Evolutionary conservation across 345 rosid genomes (phyloP).

Genomic region (Adansonia digitata): DNA sequence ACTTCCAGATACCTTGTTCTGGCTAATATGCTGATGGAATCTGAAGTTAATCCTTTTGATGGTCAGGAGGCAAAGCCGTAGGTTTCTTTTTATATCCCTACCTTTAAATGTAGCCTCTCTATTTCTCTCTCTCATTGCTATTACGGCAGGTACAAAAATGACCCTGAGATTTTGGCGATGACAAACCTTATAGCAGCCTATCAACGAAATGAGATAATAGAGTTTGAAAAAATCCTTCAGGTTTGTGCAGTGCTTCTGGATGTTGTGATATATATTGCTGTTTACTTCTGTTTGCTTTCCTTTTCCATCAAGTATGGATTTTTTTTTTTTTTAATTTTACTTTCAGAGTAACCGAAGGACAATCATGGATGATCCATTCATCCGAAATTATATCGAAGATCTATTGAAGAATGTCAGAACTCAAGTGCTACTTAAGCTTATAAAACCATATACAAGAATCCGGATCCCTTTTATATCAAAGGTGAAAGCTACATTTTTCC

Average conservation of each 20-base stretch:
- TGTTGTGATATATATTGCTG: background rate
- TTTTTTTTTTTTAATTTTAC: background rate
- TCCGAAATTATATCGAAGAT: slow-evolving; percentile 96
- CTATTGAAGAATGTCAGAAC: slow-evolving; percentile 95
- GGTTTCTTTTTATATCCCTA: slow-evolving; percentile 25
- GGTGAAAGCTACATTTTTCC: slow-evolving; percentile 28
- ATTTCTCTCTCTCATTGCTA: slow-evolving; percentile 8
- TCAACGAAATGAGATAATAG: slow-evolving; percentile 92
- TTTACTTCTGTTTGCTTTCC: background rate
- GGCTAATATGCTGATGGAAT: slow-evolving; percentile 99
- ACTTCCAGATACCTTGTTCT: slow-evolving; percentile 79
- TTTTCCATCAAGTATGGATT: background rate
- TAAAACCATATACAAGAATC: slow-evolving; percentile 92
- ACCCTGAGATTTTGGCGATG: slow-evolving; percentile 99
- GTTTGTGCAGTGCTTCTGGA: slow-evolving; percentile 28
- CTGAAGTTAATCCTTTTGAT: slow-evolving; percentile 98
- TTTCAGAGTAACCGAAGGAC: slow-evolving; percentile 80
- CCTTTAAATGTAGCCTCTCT: slow-evolving; percentile 6
- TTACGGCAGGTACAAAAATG: slow-evolving; percentile 79
- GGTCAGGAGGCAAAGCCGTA: slow-evolving; percentile 99
- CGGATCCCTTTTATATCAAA: slow-evolving; percentile 87
- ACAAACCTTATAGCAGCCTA: slow-evolving; percentile 95
- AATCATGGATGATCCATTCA: slow-evolving; percentile 97
- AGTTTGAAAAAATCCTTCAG: slow-evolving; percentile 97
- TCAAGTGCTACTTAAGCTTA: slow-evolving; percentile 94